Evolutionary conservation across 2,329 filamentous ascomycete species (phyloP), one percentile per base, ranked within the genome.

Genomic region (Endocalyx cinctus): DNA sequence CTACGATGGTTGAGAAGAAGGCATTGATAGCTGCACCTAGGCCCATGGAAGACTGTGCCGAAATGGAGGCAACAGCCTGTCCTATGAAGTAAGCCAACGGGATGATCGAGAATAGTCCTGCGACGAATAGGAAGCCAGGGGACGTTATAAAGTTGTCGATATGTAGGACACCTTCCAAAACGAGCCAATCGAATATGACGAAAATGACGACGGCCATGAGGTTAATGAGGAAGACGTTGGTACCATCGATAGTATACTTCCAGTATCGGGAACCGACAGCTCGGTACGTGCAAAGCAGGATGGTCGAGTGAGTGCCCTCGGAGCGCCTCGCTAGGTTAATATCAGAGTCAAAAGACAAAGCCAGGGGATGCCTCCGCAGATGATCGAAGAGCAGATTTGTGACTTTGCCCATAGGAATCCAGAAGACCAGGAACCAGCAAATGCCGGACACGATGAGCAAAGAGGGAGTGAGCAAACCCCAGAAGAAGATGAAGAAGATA

Each of bases 221-320:
- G 58, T 98, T 98, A 69, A 98, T 96, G 46, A 98, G 78, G 65
- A 98, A 97, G 55, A 98, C 94, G 63, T 98, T 98, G 41, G 92
- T 98, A 35, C 92, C 94, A 55, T 98, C 92, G 38, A 98, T 73
- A 4, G 92, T 98, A 64, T 98, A 98, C 64, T 98, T 98, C 90
- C 94, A 98, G 68, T 98, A 98, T 60, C 90, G 90, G 47, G 80
- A 72, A 10, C 92, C 92, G 10, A 94, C 90, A 27, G 92, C 92
- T 38, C 94, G 84, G 64, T 98, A 98, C 5, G 92, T 98, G 72
- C 92, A 98, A 20, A 98, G 73, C 13, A 98, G 70, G 41, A 98
- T 90, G 10, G 89, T 90, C 12, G 84, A 84, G 28, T 87, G 84
- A 14, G 84, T 79, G 12, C 79, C 79, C 29, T 82, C 80, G 6